A percentile compares a stretch with the other conserved stretches of the same genome.
Evolutionary conservation across 208 protist genomes (phyloP).

Genomic region (Leishmania tropica): DNA sequence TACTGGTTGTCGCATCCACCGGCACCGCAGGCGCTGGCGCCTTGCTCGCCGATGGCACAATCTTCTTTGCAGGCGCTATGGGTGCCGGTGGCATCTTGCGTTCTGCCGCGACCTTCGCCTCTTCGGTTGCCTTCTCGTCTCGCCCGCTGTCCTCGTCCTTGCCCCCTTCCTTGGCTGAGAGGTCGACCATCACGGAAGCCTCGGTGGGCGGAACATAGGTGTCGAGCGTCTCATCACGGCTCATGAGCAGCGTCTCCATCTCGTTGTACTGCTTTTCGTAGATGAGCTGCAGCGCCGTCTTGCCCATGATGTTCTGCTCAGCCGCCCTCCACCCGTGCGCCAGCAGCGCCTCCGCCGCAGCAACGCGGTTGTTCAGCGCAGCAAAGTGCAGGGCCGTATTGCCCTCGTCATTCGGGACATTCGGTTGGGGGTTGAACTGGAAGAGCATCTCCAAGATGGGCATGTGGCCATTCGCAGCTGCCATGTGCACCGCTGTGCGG

Average conservation of each 20-base stretch:
- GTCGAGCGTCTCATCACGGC: conserved; percentile 75
- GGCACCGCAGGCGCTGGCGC: background rate
- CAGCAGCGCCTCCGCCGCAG: conserved; percentile 63
- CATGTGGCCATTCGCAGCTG: conserved; percentile 85
- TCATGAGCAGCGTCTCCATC: conserved; percentile 82
- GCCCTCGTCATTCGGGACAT: conserved; percentile 80
- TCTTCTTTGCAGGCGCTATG: background rate
- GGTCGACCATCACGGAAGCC: conserved; percentile 26
- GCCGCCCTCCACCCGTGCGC: conserved; percentile 58
- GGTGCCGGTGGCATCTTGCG: background rate
- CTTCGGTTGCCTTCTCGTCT: background rate
- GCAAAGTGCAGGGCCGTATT: conserved; percentile 90
- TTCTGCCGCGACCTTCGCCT: background rate
- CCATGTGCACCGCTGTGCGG: conserved; percentile 86
- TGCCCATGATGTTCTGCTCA: conserved; percentile 56
- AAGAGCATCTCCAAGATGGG: conserved; percentile 75
- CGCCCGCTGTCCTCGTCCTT: conserved; percentile 9
- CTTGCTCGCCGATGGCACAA: background rate
- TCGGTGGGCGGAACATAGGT: conserved; percentile 34
- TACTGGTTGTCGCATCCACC: conserved; percentile 26
- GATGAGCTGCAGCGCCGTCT: conserved; percentile 83
- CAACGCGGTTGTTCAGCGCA: conserved; percentile 84
- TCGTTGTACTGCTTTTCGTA: conserved; percentile 80
- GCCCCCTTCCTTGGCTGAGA: conserved; percentile 7
- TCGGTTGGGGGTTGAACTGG: conserved; percentile 52